Percentiles rank a stretch among this genome's conserved stretches.
phyloP scores from a whole-genome alignment of 2,329 filamentous ascomycete genomes.

The Bipolaris sorokiniana region DNA sequence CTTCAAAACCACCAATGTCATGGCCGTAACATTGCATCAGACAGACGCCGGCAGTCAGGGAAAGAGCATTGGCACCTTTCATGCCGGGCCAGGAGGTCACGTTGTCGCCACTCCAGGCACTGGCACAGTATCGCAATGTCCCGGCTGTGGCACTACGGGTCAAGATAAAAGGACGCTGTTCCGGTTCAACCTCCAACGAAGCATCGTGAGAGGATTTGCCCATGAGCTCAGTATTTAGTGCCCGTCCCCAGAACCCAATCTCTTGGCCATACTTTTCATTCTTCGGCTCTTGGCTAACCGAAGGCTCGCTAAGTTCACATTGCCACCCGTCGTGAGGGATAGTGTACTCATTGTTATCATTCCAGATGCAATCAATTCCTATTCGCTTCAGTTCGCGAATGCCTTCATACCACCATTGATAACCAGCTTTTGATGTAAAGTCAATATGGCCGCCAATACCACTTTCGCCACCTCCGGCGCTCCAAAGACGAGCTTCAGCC shows the following conservation, averaged over 20 bases:
- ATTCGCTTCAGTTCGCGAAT: conserved; percentile 65
- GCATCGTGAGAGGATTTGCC: conserved; percentile 74
- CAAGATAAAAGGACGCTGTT: conserved; percentile 69
- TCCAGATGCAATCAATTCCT: conserved; percentile 78
- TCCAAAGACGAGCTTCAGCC: conserved; percentile 71
- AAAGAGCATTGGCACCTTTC: conserved; percentile 73
- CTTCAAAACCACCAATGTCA: conserved; percentile 78
- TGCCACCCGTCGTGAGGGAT: conserved; percentile 70
- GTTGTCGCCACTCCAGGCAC: conserved; percentile 77
- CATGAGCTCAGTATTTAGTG: conserved; percentile 73
- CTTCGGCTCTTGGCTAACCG: conserved; percentile 35
- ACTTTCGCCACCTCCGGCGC: conserved; percentile 72
- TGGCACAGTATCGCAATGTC: conserved; percentile 72
- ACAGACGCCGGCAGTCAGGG: conserved; percentile 70
- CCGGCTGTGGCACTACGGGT: conserved; percentile 74
- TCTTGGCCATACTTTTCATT: conserved; percentile 52
- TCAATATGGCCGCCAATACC: conserved; percentile 75
- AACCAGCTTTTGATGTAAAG: conserved; percentile 71
- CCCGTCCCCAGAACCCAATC: conserved; percentile 72
- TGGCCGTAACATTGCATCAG: conserved; percentile 74
- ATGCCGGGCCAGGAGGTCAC: conserved; percentile 75
- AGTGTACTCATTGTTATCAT: conserved; percentile 79
- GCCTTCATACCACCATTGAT: conserved; percentile 74
- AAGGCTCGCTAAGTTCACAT: conserved; percentile 60
- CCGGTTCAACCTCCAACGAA: conserved; percentile 63